Conservation (phyloP, 73 alveolate genomes). For the Durusdinium trenchii region DNA sequence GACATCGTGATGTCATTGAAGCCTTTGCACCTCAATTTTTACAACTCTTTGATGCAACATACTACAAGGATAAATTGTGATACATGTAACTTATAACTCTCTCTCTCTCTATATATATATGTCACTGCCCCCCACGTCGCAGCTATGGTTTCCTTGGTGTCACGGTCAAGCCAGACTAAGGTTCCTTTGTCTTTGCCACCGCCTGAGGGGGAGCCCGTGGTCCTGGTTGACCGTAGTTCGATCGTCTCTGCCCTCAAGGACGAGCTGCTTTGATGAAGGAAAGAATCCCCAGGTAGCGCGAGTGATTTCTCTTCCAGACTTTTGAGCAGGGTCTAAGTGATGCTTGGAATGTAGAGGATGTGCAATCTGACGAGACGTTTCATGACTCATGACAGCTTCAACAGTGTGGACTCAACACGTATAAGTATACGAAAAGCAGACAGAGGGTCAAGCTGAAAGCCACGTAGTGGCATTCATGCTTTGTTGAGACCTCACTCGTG, state of each 20-base stretch:
- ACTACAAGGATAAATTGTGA: neutral
- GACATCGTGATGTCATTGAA: too few relatives aligned
- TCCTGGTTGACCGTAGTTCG: constrained; percentile 64
- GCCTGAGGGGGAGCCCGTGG: constrained; percentile 91
- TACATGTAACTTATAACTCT: neutral
- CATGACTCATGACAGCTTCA: too few relatives aligned
- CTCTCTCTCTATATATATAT: neutral
- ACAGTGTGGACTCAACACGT: too few relatives aligned
- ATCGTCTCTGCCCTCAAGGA: constrained; percentile 52
- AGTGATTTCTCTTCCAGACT: neutral
- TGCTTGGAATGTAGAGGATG: too few relatives aligned
- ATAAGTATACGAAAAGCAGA: too few relatives aligned
- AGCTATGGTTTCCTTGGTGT: neutral
- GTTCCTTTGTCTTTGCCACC: constrained; percentile 77
- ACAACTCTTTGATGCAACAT: neutral
- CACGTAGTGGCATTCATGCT: too few relatives aligned
- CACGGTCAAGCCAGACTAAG: neutral
- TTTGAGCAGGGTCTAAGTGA: neutral
- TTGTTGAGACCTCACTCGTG: too few relatives aligned
- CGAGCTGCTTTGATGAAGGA: neutral
- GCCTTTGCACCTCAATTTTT: neutral
- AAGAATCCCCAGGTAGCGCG: neutral
- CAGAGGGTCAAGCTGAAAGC: too few relatives aligned
- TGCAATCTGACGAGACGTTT: too few relatives aligned
- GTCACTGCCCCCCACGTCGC: too few relatives aligned